These are phyloP conservation scores for Phytophthora sp. DNA, from an alignment of 352 stramenopile genomes.

Conservation along the genomic window DNA sequence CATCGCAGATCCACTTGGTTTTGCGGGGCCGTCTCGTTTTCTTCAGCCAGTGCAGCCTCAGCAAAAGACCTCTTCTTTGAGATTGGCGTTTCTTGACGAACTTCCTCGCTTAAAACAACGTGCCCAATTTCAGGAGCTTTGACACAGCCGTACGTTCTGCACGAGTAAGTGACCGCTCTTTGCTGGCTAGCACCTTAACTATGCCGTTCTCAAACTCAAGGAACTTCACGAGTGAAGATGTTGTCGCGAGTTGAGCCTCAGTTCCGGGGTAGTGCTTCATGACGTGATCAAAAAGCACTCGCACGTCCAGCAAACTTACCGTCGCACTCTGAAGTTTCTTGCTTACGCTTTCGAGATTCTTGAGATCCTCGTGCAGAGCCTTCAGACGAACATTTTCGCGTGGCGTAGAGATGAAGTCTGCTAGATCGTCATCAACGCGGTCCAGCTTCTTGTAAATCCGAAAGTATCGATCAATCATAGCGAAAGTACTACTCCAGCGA, in stretches of 20 bases:
- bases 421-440: background rate
- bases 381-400: constrained; percentile 5
- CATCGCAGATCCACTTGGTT: too few species aligned
- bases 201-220: background rate
- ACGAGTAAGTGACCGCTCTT: too few species aligned
- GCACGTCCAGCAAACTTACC: background rate
- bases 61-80: too few species aligned
- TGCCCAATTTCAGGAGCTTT: too few species aligned
- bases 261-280: background rate
- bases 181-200: too few species aligned
- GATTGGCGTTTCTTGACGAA: too few species aligned
- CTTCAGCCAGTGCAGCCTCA: too few species aligned
- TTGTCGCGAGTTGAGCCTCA: too few species aligned
- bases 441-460: background rate
- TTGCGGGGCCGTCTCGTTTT: too few species aligned
- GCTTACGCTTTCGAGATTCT: constrained; percentile 27
- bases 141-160: too few species aligned
- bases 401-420: constrained; percentile 4
- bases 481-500: constrained; percentile 30
- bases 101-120: too few species aligned
- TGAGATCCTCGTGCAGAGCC: constrained; percentile 13
- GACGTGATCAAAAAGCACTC: background rate
- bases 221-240: background rate
- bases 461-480: constrained; percentile 17
- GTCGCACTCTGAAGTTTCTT: constrained; percentile 1